These are phyloP conservation scores for Cytospora piceicola DNA, from an alignment of 2,329 filamentous ascomycete species.

Conservation along the genomic window DNA sequence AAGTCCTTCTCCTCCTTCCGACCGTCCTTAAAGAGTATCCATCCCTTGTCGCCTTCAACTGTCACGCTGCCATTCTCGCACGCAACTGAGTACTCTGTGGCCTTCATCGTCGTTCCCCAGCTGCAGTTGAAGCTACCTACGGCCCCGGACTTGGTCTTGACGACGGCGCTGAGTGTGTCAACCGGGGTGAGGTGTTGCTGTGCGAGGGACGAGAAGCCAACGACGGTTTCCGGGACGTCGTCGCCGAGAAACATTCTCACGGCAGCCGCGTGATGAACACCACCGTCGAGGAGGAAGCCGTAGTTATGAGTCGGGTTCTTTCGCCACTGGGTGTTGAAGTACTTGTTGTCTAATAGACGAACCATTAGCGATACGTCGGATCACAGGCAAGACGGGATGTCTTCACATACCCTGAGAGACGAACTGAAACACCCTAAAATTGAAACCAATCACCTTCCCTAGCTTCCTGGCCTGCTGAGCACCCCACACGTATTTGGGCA, in stretches of 20 bases:
- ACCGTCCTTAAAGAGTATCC: constrained; percentile 29
- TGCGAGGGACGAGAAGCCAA: constrained; percentile 58
- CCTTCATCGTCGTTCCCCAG: constrained; percentile 58
- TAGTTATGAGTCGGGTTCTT: constrained; percentile 70
- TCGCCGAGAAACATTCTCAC: constrained; percentile 60
- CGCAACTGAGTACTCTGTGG: constrained; percentile 59
- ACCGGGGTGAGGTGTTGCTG: constrained; percentile 62
- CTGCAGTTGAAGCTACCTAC: constrained; percentile 62
- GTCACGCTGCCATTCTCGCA: constrained; percentile 61
- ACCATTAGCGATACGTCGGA: neutral
- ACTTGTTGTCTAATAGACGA: constrained; percentile 41
- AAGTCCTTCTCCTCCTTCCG: constrained; percentile 36
- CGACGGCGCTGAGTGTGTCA: constrained; percentile 64
- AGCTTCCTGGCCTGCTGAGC: constrained; percentile 53
- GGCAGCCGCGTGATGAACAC: constrained; percentile 69
- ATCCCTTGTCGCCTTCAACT: constrained; percentile 46
- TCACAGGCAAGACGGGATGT: neutral
- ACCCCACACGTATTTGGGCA: constrained; percentile 57
- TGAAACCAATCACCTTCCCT: constrained; percentile 52
- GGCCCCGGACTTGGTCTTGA: constrained; percentile 57
- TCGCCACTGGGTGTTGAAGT: constrained; percentile 59
- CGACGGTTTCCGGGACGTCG: constrained; percentile 47
- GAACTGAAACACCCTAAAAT: constrained; percentile 48
- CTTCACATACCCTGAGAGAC: constrained; percentile 39
- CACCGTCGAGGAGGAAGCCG: constrained; percentile 73